Percentiles rank a stretch among this genome's conserved stretches.
phyloP scores from a whole-genome alignment of 2,329 filamentous ascomycete genomes.

The Fusarium palustre region DNA sequence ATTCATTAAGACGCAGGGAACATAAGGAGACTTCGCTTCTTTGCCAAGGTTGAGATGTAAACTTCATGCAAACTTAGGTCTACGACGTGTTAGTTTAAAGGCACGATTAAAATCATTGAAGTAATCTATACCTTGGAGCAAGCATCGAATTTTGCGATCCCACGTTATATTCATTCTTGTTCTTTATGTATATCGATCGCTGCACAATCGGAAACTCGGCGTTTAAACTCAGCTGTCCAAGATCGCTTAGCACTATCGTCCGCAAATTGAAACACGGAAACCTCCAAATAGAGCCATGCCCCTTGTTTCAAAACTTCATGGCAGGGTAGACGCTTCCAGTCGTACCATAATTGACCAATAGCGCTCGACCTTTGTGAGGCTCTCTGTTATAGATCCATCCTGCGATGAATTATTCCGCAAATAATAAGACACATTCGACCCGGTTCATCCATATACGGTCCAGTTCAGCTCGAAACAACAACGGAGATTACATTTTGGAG shows the following conservation, averaged over 20 bases:
- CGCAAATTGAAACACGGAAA: slow-evolving; percentile 16
- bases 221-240: neutral
- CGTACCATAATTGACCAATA: slow-evolving; percentile 8
- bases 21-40: neutral
- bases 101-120: neutral
- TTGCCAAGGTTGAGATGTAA: neutral
- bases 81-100: neutral
- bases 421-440: neutral
- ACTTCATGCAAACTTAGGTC: neutral
- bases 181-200: too few species aligned
- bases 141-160: neutral
- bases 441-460: neutral
- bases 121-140: fast-evolving
- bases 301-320: slow-evolving; percentile 28
- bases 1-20: neutral
- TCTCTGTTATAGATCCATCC: slow-evolving; percentile 15
- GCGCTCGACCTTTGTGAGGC: fast-evolving
- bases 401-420: slow-evolving; percentile 20
- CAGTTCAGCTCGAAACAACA: slow-evolving; percentile 11
- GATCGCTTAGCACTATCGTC: neutral
- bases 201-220: fast-evolving
- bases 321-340: neutral
- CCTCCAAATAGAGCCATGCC: slow-evolving; percentile 14
- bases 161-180: fast-evolving
- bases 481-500: neutral